These are phyloP conservation scores for Ottelia alismoides DNA, from an alignment of 106 monocot species.

Conservation along the genomic window DNA sequence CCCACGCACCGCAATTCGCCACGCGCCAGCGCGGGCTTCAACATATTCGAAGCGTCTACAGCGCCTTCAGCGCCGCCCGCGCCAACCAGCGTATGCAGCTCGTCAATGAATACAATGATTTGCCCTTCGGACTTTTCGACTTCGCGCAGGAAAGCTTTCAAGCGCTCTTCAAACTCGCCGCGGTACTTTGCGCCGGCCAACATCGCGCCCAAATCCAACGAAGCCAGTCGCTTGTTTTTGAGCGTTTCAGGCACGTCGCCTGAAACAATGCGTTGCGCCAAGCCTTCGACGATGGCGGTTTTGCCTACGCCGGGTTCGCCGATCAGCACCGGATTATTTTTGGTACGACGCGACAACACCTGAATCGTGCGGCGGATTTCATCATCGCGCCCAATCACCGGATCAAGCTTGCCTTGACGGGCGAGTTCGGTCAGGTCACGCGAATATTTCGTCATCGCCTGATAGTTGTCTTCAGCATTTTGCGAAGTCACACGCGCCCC, in stretches of 20 bases:
- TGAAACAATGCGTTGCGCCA: constrained; percentile 45
- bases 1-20: too few relatives aligned
- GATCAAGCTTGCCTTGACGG: constrained; percentile 42
- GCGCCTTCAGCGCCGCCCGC: too few relatives aligned
- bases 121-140: constrained; percentile 47
- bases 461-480: constrained; percentile 40
- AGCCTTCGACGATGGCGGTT: constrained; percentile 55
- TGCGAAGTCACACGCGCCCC: constrained; percentile 29
- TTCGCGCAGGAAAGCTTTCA: constrained; percentile 53
- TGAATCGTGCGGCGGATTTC: constrained; percentile 38
- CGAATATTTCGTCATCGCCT: constrained; percentile 39
- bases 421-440: constrained; percentile 47
- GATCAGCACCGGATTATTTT: too few relatives aligned
- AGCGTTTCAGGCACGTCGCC: constrained; percentile 52
- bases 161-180: too few relatives aligned
- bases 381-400: constrained; percentile 48
- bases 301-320: too few relatives aligned
- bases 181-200: constrained; percentile 47
- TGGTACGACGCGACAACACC: constrained; percentile 35
- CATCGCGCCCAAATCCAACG: constrained; percentile 45
- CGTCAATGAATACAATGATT: constrained; percentile 58
- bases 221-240: constrained; percentile 26
- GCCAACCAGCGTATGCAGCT: constrained; percentile 56
- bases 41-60: too few relatives aligned
- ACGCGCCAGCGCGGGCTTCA: too few relatives aligned